Conservation (phyloP, 108 stramenopile species). For the Nitzschia putrida region DNA sequence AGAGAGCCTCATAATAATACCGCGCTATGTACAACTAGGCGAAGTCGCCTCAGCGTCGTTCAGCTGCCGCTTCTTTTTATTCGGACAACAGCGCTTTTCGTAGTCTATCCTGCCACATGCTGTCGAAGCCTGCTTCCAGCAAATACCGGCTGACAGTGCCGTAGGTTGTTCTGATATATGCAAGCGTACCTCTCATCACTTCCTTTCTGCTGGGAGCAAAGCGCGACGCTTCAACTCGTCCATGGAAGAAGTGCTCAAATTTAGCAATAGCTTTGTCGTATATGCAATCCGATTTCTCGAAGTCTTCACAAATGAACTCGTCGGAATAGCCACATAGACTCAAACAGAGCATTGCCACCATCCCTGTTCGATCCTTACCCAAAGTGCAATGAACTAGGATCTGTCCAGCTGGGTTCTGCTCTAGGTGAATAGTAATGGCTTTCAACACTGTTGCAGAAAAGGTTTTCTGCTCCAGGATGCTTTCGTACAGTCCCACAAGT, state of each 20-base stretch:
- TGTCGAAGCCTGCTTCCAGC: constrained; percentile 29
- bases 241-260: background rate
- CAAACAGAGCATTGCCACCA: constrained; percentile 32
- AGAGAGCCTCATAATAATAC: too few species aligned
- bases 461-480: constrained; percentile 10
- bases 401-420: background rate
- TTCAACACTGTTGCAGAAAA: background rate
- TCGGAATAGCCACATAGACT: constrained; percentile 17
- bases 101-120: constrained; percentile 17
- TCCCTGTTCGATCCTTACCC: constrained; percentile 41
- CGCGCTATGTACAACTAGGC: too few species aligned
- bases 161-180: constrained; percentile 11
- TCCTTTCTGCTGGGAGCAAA: constrained; percentile 20
- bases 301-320: constrained; percentile 23
- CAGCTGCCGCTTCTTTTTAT: too few species aligned
- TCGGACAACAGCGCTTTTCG: background rate
- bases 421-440: constrained; percentile 30
- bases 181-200: constrained; percentile 30
- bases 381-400: constrained; percentile 32
- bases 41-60: too few species aligned
- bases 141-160: constrained; percentile 32
- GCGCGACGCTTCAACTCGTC: background rate
- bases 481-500: constrained; percentile 24
- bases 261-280: constrained; percentile 8
- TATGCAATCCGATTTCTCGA: constrained; percentile 15